Base-by-base conservation (phyloP, 176 grass and related monocot species). In the Canna indica region DNA sequence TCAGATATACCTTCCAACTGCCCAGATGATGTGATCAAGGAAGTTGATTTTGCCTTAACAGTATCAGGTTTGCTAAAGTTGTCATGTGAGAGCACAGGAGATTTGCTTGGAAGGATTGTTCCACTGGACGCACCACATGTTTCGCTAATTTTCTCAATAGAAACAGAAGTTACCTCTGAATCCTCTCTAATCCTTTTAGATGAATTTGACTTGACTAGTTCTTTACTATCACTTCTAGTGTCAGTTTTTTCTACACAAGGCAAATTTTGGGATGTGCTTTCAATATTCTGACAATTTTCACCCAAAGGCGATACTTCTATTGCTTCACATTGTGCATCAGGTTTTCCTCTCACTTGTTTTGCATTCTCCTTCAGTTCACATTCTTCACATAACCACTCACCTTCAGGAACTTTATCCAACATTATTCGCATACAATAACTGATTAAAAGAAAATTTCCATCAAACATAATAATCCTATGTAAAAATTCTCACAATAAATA, bases 381-480 rank as follows among this genome's bases (percentile, higher is more conserved):
- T 78, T 90, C 89, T 99, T 99, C 94, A 70, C 94, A 99, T 48
- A 90, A 77, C 94, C 94, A 99, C 20, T 86, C 80, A 75, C 82
- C 71, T 72, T 87, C 82, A 65, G 94, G 94, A 87, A 93, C 80
- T 36, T 90, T 77, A 76, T 90, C 70, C 89, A 87, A 79, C 81
- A 81, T 87, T 47, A 82, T 61, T 47, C 70, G 77, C 86, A 99
- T 99, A 69, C 94, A 99, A 68, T 99, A 99, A 79, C 94, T 99
- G 78, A 50, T 79, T 36, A 75, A 85, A 74, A 72, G 27, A 28
- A 81, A 73, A 75, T 14, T 1, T 29, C 22, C 53, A 18, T 46
- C 44, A 39, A 58, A 35, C 12, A 20, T 44, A 20, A 39, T 44
- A 59, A 22, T 20, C 6, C 35, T 25, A 53, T 59, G 35, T 60